These are phyloP conservation scores for Phytophthora hybrid DNA, from an alignment of 352 stramenopile genomes.

Conservation along the genomic window DNA sequence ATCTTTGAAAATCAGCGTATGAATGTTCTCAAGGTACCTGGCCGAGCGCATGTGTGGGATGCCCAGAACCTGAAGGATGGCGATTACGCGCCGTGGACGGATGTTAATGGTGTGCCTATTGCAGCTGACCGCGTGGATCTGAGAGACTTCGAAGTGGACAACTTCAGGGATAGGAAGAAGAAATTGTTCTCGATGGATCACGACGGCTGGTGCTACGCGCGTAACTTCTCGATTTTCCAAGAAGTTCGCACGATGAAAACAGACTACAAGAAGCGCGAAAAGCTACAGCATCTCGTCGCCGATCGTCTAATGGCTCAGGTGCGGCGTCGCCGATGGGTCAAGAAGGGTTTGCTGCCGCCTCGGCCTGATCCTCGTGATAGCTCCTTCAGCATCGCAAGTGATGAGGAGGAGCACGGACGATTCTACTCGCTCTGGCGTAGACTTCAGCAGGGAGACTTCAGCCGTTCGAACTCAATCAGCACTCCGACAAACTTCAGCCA, in stretches of 20 bases:
- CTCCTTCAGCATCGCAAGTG: constrained; percentile 64
- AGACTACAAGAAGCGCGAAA: constrained; percentile 82
- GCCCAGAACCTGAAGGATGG: constrained; percentile 80
- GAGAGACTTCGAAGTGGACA: constrained; percentile 83
- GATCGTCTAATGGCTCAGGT: constrained; percentile 88
- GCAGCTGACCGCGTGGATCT: constrained; percentile 78
- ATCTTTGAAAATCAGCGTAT: constrained; percentile 91
- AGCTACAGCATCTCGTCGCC: constrained; percentile 87
- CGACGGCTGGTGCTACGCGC: constrained; percentile 88
- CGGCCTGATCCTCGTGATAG: constrained; percentile 51
- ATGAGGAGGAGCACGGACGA: constrained; percentile 73
- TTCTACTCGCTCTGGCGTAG: constrained; percentile 79
- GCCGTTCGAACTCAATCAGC: constrained; percentile 74
- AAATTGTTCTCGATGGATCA: constrained; percentile 89
- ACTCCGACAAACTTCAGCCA: constrained; percentile 50
- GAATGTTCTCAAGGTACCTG: constrained; percentile 78
- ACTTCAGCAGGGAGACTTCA: constrained; percentile 71
- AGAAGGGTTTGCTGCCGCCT: constrained; percentile 58
- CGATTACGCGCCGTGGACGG: constrained; percentile 87
- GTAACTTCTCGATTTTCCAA: constrained; percentile 90
- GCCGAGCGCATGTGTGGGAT: constrained; percentile 76
- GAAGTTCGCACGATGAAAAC: constrained; percentile 82
- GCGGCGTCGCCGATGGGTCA: constrained; percentile 80
- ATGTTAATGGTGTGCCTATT: constrained; percentile 88
- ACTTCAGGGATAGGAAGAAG: constrained; percentile 79